Conservation (phyloP, 768 basidiomycete genomes). For the Mycena floridula region DNA sequence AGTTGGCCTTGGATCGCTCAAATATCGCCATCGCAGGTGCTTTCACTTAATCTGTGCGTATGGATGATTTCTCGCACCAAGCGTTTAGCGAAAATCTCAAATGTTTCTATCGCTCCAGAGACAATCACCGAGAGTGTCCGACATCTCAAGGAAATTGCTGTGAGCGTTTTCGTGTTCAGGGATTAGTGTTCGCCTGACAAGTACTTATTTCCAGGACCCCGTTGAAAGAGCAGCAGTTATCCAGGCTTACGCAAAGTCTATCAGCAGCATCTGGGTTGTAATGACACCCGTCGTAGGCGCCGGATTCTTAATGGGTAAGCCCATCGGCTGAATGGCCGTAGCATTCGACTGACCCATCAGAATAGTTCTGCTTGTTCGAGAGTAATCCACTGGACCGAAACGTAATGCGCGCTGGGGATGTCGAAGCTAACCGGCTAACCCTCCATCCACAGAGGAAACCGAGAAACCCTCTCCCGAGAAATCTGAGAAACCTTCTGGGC, state of each 20-base stretch:
- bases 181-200: neutral
- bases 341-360: neutral
- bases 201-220: constrained; percentile 42
- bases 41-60: constrained; percentile 69
- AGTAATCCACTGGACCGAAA: constrained; percentile 54
- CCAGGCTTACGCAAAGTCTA: constrained; percentile 57
- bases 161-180: constrained; percentile 19
- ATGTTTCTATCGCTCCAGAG: constrained; percentile 29
- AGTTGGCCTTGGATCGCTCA: constrained; percentile 2
- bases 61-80: too few relatives aligned
- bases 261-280: constrained; percentile 60
- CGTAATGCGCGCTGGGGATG: constrained; percentile 30
- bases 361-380: constrained; percentile 54
- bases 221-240: constrained; percentile 40
- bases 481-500: too few relatives aligned
- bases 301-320: constrained; percentile 46
- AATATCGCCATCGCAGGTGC: constrained; percentile 42
- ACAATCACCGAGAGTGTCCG: constrained; percentile 41
- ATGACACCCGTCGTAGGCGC: constrained; percentile 51
- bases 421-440: constrained; percentile 19
- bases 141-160: constrained; percentile 38
- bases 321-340: too few relatives aligned
- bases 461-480: too few relatives aligned
- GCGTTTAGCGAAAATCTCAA: constrained; percentile 26
- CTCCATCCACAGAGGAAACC: too few relatives aligned